Evolutionary conservation across 257 asterid species (phyloP), one percentile per base, ranked within the genome.

Genomic region (Solanum lycopersicoides): DNA sequence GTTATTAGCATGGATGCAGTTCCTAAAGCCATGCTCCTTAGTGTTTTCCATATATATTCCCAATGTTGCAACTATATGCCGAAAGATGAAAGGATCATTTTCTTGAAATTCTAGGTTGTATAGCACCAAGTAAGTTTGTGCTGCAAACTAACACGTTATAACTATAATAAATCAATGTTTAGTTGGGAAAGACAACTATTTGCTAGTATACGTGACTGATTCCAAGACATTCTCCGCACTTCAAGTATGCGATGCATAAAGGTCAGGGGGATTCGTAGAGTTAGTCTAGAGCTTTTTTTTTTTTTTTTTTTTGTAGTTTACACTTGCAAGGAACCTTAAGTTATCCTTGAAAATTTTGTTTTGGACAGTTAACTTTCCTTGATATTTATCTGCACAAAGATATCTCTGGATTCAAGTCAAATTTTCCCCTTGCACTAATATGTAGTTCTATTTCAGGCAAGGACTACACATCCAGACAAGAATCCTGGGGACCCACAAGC

Each of bases 391-490:
- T 39, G 12, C 20, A 75, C 34, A 6, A 74, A 76, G 59, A 76
- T 72, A 72, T 76, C 59, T 41, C 23, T 41, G 30, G 59, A 13
- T 41, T 76, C n/a, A 25, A 42, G 60, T 76, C 30, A 41, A 23
- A 13, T 76, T 11, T 47, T 15, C 35, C 69, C 21, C 44, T 30
- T 50, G 30, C 85, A 47, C 85, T 39, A 25, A 28, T 87, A 76
- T 66, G 68, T 44, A 37, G 3, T 89, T 66, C 25, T 88, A 60
- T 88, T 86, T 79, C 88, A 95, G 98, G 98, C 98, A 87, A 96
- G 95, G 90, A 87, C 89, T 68, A 95, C 93, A 44, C 99, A 96
- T 87, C 98, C 99, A 50, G 99, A 96, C 93, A 96, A 94, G 92
- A 92, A 91, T 53, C 96, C 92, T 59, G 93, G 95, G 87, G 98